Percentiles rank a stretch among this genome's conserved stretches.
Evolutionary conservation across 2,329 filamentous ascomycete genomes (phyloP).

Genomic region (Alternaria arborescens): DNA sequence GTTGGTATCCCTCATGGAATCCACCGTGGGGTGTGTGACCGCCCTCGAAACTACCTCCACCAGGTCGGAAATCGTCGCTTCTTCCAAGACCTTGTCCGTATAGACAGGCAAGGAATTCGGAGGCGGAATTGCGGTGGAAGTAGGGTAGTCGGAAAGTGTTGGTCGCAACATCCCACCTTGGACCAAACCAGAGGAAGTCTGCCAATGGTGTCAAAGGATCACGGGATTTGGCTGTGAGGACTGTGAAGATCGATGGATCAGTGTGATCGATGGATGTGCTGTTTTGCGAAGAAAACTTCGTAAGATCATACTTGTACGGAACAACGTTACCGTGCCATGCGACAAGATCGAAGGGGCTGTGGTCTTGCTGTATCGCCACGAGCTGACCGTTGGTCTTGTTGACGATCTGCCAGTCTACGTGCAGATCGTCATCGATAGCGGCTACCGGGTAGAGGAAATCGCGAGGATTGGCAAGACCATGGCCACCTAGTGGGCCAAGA

Average conservation of each 20-base stretch:
- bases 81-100: constrained; percentile 51
- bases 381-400: constrained; percentile 50
- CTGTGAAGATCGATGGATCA: constrained; percentile 51
- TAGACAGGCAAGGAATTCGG: constrained; percentile 50
- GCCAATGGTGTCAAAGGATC: constrained; percentile 49
- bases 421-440: constrained; percentile 49
- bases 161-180: constrained; percentile 50
- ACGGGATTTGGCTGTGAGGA: constrained; percentile 50
- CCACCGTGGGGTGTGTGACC: constrained; percentile 51
- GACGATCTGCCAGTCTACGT: constrained; percentile 46
- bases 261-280: constrained; percentile 52
- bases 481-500: constrained; percentile 51
- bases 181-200: constrained; percentile 52
- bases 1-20: constrained; percentile 56
- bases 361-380: constrained; percentile 48
- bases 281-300: constrained; percentile 55
- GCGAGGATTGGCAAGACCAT: constrained; percentile 52
- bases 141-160: constrained; percentile 52
- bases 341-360: constrained; percentile 56
- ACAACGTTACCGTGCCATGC: constrained; percentile 54
- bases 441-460: constrained; percentile 52
- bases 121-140: constrained; percentile 52
- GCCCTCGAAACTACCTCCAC: constrained; percentile 50
- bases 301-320: constrained; percentile 66
- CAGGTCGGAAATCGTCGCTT: constrained; percentile 55